Conservation (phyloP, 1,284 basidiomycete species). For the Polyporus tsugae region DNA sequence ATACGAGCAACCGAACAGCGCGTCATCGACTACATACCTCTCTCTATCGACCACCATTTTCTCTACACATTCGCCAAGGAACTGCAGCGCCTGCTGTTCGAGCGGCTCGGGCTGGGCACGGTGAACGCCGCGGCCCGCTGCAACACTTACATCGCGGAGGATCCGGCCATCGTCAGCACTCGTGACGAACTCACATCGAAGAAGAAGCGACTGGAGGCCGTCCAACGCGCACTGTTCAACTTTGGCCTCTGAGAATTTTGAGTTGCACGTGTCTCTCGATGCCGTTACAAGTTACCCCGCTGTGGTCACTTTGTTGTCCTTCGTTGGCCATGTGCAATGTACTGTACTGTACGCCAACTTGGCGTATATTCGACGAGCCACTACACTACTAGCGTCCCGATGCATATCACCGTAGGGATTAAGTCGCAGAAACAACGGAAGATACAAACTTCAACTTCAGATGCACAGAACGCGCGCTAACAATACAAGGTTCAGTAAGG, state of each 20-base stretch:
- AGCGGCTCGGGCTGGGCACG: constrained; percentile 49
- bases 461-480: background rate
- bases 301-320: too few species aligned
- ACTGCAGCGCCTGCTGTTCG: constrained; percentile 48
- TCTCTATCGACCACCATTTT: constrained; percentile 54
- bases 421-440: background rate
- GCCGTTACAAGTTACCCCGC: too few species aligned
- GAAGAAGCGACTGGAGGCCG: constrained; percentile 44
- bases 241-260: constrained; percentile 36
- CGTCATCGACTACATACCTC: constrained; percentile 56
- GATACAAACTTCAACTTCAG: background rate
- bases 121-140: constrained; percentile 46
- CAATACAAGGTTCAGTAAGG: constrained; percentile 20
- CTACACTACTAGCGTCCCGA: background rate
- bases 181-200: constrained; percentile 46
- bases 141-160: constrained; percentile 51
- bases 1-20: constrained; percentile 42
- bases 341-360: too few species aligned
- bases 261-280: background rate
- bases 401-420: background rate
- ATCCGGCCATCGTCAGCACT: constrained; percentile 45
- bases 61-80: constrained; percentile 47
- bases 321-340: too few species aligned
- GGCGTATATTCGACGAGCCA: background rate
- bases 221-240: constrained; percentile 44